A percentile compares a stretch with the other conserved stretches of the same genome.
Conservation (phyloP, 129 eudicot species). For the Tanacetum coccineum region DNA sequence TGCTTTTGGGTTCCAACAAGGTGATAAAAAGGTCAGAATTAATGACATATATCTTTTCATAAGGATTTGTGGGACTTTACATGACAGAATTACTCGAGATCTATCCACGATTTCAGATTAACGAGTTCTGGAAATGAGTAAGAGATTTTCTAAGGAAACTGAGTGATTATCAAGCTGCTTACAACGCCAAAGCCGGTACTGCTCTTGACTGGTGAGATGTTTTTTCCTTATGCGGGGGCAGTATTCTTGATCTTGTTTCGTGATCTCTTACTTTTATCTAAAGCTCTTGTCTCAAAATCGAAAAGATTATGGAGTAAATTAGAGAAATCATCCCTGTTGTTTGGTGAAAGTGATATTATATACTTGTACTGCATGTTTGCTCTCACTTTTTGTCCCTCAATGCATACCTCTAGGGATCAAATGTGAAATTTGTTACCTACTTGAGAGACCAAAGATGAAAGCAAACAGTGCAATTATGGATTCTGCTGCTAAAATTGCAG, state of each 20-base stretch:
- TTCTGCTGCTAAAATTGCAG: conserved; percentile 27
- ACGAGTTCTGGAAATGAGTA: conserved; percentile 48
- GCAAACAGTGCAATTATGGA: neutral
- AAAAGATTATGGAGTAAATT: no score
- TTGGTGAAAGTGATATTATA: no score
- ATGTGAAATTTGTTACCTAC: no score
- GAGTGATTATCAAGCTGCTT: conserved; percentile 51
- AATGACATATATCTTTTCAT: neutral
- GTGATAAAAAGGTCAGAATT: conserved; percentile 55
- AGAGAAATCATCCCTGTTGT: no score
- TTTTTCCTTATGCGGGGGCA: conserved; percentile 69
- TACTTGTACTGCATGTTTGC: no score
- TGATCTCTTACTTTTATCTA: neutral
- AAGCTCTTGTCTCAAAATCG: neutral
- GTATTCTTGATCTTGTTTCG: conserved; percentile 27
- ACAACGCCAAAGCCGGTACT: conserved; percentile 56
- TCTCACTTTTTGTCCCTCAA: no score
- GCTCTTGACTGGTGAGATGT: conserved; percentile 65
- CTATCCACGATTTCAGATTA: conserved; percentile 36
- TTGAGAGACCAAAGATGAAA: no score
- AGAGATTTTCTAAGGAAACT: conserved; percentile 52
- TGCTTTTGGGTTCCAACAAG: conserved; percentile 72
- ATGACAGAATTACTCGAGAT: neutral
- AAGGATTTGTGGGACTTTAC: neutral
- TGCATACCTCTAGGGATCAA: no score